Evolutionary conservation across 495 filamentous ascomycete genomes (phyloP).

Genomic region (Aspergillus sclerotiicarbonarius): DNA sequence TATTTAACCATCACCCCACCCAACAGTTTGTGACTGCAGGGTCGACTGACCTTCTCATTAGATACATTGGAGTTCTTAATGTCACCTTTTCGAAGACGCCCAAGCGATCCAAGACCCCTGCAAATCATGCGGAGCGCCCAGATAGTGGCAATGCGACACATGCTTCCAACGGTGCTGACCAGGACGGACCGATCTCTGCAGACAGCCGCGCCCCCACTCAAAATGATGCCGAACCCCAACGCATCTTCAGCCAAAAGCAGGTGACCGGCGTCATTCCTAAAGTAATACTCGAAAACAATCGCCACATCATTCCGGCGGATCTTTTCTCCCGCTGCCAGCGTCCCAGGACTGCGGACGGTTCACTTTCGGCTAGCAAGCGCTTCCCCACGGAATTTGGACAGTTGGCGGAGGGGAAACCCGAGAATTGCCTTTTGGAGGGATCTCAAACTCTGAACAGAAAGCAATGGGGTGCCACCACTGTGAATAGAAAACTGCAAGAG

Average conservation of each 20-base stretch:
- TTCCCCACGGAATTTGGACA: conserved; percentile 20
- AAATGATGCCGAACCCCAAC: conserved; percentile 44
- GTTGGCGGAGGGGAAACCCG: conserved; percentile 4
- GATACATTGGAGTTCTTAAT: conserved; percentile 96
- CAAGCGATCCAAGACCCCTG: conserved; percentile 61
- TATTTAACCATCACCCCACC: conserved; percentile 43
- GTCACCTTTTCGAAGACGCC: conserved; percentile 89
- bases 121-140: conserved; percentile 22
- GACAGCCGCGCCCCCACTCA: conserved; percentile 15
- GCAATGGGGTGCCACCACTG: conserved; percentile 91
- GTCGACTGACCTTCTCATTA: conserved; percentile 30
- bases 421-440: conserved; percentile 11
- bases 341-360: conserved; percentile 29
- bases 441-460: conserved; percentile 16
- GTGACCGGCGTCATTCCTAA: conserved; percentile 69
- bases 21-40: not conserved
- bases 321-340: conserved; percentile 53
- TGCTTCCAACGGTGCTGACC: conserved; percentile 18
- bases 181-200: conserved; percentile 20
- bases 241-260: conserved; percentile 80
- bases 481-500: conserved; percentile 84
- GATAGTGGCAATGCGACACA: conserved; percentile 8
- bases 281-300: conserved; percentile 92
- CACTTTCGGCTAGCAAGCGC: conserved; percentile 17
- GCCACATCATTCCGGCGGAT: conserved; percentile 88